Percentiles rank a stretch among this genome's conserved stretches.
phyloP scores from a whole-genome alignment of 2,329 filamentous ascomycete genomes.

The Ophiostoma ulmi region DNA sequence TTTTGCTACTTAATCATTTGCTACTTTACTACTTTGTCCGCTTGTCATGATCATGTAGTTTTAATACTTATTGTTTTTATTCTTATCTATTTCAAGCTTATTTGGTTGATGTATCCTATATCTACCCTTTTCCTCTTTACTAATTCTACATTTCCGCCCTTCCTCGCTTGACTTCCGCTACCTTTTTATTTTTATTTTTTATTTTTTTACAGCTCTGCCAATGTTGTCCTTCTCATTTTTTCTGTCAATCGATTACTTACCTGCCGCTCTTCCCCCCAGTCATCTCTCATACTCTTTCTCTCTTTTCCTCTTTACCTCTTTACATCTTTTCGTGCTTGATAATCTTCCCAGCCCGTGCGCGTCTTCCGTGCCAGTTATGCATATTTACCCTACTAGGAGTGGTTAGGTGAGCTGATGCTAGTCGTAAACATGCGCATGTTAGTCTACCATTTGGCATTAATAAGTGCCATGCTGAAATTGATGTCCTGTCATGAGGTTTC shows the following conservation, averaged over 20 bases:
- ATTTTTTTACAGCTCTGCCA: neutral
- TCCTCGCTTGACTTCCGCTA: slow-evolving; percentile 3
- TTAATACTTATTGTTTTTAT: neutral
- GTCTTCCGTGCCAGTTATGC: slow-evolving; percentile 2
- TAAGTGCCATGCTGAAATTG: neutral
- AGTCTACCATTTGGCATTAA: neutral
- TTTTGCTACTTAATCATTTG: neutral
- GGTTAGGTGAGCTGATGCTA: neutral
- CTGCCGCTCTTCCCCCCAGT: neutral
- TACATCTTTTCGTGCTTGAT: neutral
- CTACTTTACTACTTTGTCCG: neutral
- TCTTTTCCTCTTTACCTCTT: no score
- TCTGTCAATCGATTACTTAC: neutral
- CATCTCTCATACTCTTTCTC: neutral
- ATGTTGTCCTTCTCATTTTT: neutral
- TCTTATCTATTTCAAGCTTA: neutral
- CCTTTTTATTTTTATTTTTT: neutral
- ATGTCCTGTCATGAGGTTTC: slow-evolving; percentile 1
- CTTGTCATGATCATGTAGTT: neutral
- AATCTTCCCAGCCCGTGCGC: neutral
- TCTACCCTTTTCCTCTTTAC: neutral
- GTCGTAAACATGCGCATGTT: neutral
- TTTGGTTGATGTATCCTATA: neutral
- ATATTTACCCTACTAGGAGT: neutral
- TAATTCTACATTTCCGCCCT: neutral